Base-by-base conservation (phyloP, 768 basidiomycete genomes). In the Agrocybe pediades region DNA sequence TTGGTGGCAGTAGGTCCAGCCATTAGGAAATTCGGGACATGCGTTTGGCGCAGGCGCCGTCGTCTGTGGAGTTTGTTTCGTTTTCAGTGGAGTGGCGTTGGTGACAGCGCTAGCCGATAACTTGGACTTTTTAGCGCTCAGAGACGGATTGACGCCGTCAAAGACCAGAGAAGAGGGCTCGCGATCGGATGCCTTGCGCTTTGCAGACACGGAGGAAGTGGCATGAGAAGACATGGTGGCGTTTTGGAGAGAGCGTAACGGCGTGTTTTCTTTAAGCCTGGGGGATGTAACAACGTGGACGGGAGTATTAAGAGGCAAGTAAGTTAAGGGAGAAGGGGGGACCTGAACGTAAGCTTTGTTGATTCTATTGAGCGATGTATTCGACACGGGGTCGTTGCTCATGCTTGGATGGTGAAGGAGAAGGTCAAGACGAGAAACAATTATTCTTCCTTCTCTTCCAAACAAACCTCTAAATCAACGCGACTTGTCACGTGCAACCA, bases 1-100 rank as follows among this genome's bases (percentile, higher is more conserved):
- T 62, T 90, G 88, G 65, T 90, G 90, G 58, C 90, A 91, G 58
- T 84, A 81, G 46, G 82, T 68, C 65, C 75, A 62, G 61, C 78
- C 75, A 47, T 71, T 69, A 9, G 73, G 71, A 57, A 68, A 72
- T n/a, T 72, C 69, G 6, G 63, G 52, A 23, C 61, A 66, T 5
- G 63, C 60, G 33, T 70, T 67, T 50, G 51, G 55, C 23, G 69
- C 69, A 29, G 74, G 73, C 52, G 59, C 67, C 33, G 72, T 68
- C 15, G 72, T 68, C 15, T 60, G 45, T 42, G 63, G 56, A 17
- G 50, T 39, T 43, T 65, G 59, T 20, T 48, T 60, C 33, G 53
- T 41, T 41, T 65, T 67, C 40, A 61, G 52, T 47, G 58, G 57
- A 45, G 55, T 62, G 55, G 36, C 55, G 43, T 62, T 60, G 41